A percentile compares a stretch with the other conserved stretches of the same genome.
These are phyloP conservation scores for Pseudogymnoascus sp. DNA, from an alignment of 2,329 filamentous ascomycete species.

Conservation along the genomic window DNA sequence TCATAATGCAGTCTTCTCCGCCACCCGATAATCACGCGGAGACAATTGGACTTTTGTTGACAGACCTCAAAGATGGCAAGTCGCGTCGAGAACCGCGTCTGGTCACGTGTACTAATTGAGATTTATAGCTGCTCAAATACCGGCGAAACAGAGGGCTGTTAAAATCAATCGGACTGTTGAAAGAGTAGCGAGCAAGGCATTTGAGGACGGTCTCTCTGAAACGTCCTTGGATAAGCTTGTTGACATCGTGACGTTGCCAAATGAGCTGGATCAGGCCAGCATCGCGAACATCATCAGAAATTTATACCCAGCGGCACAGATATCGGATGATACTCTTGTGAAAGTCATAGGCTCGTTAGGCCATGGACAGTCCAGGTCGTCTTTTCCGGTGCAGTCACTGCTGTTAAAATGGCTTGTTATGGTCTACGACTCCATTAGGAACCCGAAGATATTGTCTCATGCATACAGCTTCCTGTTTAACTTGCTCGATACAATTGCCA, in stretches of 20 bases:
- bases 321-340: slow-evolving; percentile 53
- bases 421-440: slow-evolving; percentile 63
- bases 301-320: slow-evolving; percentile 61
- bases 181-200: slow-evolving; percentile 52
- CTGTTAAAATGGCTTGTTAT: slow-evolving; percentile 73
- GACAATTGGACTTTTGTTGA: slow-evolving; percentile 14
- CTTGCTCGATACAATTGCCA: slow-evolving; percentile 69
- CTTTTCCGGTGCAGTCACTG: slow-evolving; percentile 59
- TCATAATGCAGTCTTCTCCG: slow-evolving; percentile 1
- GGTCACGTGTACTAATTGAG: slow-evolving; percentile 1
- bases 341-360: slow-evolving; percentile 67
- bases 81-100: slow-evolving; percentile 16
- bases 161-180: slow-evolving; percentile 58
- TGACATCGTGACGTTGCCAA: slow-evolving; percentile 57
- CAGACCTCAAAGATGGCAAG: slow-evolving; percentile 22
- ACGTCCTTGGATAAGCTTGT: slow-evolving; percentile 54
- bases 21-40: background rate
- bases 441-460: slow-evolving; percentile 53
- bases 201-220: slow-evolving; percentile 58
- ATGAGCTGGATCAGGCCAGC: slow-evolving; percentile 67
- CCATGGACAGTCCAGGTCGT: slow-evolving; percentile 67
- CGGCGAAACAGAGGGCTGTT: slow-evolving; percentile 56
- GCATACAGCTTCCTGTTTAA: slow-evolving; percentile 73
- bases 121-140: slow-evolving; percentile 45
- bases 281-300: slow-evolving; percentile 61